phyloP scores from a whole-genome alignment of 441 rosid genomes.

The Viola pubescens region DNA sequence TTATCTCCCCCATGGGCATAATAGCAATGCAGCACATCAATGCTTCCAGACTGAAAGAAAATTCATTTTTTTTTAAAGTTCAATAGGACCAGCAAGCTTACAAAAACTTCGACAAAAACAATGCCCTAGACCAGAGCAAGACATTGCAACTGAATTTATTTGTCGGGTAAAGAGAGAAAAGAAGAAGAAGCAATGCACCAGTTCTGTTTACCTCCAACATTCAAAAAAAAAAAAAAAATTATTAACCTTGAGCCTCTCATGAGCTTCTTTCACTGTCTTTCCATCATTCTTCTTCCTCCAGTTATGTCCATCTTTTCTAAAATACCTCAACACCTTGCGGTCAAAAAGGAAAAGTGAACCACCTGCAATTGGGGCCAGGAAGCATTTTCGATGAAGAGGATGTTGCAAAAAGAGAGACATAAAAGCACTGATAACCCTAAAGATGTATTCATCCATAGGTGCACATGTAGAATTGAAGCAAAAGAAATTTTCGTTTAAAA shows the following conservation, averaged over 20 bases:
- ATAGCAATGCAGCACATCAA: slow-evolving; percentile 26
- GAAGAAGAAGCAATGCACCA: too few species aligned
- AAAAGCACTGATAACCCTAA: too few species aligned
- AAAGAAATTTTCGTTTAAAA: too few species aligned
- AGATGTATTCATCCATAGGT: neutral
- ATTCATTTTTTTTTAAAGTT: neutral
- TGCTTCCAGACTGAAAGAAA: slow-evolving; percentile 18
- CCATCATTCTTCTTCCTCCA: slow-evolving; percentile 34
- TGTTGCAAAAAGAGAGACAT: neutral
- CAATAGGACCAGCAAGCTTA: neutral
- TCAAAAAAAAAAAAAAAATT: neutral
- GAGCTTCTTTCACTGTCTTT: slow-evolving; percentile 30
- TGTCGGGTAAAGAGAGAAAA: too few species aligned
- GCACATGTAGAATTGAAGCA: too few species aligned
- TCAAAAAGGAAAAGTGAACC: slow-evolving; percentile 29
- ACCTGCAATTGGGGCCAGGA: slow-evolving; percentile 15
- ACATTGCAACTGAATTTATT: neutral
- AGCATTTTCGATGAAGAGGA: neutral
- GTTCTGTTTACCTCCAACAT: neutral
- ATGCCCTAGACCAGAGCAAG: neutral
- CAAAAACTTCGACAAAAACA: slow-evolving; percentile 3
- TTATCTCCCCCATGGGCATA: slow-evolving; percentile 24
- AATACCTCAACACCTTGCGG: slow-evolving; percentile 29
- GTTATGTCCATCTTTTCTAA: slow-evolving; percentile 30
- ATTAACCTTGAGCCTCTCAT: slow-evolving; percentile 27